Evolutionary conservation across 164 flowering plant species (phyloP).

Genomic region (Buxus sempervirens): DNA sequence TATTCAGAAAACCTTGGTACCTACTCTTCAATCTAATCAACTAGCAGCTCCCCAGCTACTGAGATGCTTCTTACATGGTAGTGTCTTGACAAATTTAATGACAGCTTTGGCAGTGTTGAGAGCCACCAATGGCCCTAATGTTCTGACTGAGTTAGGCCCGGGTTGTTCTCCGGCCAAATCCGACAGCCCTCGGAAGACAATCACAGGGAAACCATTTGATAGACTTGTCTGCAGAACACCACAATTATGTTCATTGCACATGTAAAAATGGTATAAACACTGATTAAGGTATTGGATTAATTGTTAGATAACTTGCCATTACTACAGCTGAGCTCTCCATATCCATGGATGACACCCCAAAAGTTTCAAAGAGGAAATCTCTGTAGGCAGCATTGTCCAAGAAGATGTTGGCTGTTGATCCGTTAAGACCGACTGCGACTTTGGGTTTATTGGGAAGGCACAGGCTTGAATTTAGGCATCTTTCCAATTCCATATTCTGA

Average conservation of each 20-base stretch:
- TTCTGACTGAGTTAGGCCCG: constrained; percentile 19
- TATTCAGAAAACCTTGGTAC: too few species aligned
- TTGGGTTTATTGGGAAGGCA: constrained; percentile 29
- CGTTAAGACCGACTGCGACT: constrained; percentile 25
- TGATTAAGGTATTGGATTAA: not conserved
- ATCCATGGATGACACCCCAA: constrained; percentile 24
- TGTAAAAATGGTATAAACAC: too few species aligned
- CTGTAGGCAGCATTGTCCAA: constrained; percentile 38
- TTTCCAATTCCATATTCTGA: constrained; percentile 24
- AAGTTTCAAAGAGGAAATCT: constrained; percentile 21
- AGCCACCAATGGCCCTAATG: constrained; percentile 33
- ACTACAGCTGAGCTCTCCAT: constrained; percentile 40
- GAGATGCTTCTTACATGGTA: constrained; percentile 4
- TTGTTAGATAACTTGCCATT: constrained; percentile 19
- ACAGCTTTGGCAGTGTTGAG: constrained; percentile 31
- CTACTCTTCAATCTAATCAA: too few species aligned
- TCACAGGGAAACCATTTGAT: constrained; percentile 35
- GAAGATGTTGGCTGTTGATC: constrained; percentile 28
- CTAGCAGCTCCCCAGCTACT: too few species aligned
- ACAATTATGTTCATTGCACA: not conserved
- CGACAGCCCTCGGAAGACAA: constrained; percentile 36
- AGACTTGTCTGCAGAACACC: constrained; percentile 28
- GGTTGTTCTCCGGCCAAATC: constrained; percentile 38
- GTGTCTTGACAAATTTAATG: constrained; percentile 20
- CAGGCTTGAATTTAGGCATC: constrained; percentile 28